Conservation (phyloP, 78 protist genomes). For the Protostelium mycophagum region DNA sequence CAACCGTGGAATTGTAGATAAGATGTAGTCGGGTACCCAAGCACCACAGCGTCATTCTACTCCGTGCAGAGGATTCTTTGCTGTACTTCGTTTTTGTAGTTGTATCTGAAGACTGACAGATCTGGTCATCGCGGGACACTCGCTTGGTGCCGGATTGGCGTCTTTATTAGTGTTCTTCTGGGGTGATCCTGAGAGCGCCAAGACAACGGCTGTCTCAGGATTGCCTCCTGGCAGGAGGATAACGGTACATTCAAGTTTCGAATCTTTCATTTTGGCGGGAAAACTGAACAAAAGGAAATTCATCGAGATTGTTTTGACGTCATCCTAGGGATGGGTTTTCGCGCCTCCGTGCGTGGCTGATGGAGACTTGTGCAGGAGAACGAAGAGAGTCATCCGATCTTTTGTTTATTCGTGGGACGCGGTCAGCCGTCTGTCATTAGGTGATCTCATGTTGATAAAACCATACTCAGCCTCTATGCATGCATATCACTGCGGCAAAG, state of each 20-base stretch:
- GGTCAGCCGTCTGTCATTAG: not conserved
- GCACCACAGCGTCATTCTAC: too few relatives aligned
- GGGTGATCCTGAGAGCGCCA: not conserved
- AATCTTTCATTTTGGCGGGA: too few relatives aligned
- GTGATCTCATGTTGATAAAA: too few relatives aligned
- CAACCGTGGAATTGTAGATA: too few relatives aligned
- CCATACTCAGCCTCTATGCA: too few relatives aligned
- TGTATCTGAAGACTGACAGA: too few relatives aligned
- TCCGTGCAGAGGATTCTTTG: too few relatives aligned
- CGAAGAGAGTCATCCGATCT: not conserved
- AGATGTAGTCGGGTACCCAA: too few relatives aligned
- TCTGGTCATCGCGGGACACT: not conserved
- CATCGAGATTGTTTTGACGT: too few relatives aligned
- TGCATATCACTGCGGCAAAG: too few relatives aligned
- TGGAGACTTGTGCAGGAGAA: not conserved
- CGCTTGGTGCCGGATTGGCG: not conserved
- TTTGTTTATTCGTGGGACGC: not conserved
- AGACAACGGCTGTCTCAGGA: not conserved
- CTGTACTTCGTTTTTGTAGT: too few relatives aligned
- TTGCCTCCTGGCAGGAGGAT: not conserved
- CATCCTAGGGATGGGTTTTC: not conserved
- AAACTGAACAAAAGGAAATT: too few relatives aligned
- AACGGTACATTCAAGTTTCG: not conserved
- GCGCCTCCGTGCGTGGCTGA: not conserved
- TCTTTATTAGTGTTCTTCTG: not conserved